Evolutionary conservation across 768 basidiomycete genomes (phyloP).

Genomic region (Russula earlei): DNA sequence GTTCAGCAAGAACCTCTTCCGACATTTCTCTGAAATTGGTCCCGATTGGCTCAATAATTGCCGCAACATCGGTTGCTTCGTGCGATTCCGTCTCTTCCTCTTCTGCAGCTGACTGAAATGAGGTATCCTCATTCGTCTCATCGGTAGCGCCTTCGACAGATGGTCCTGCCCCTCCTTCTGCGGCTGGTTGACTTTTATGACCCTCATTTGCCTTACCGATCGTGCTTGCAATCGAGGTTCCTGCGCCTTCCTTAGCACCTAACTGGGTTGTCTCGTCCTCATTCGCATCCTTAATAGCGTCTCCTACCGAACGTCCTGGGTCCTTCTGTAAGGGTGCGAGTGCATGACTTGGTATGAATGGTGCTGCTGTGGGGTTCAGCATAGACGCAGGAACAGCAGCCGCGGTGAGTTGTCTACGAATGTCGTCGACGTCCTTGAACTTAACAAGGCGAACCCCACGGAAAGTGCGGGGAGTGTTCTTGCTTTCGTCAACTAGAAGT

Average conservation of each 20-base stretch:
- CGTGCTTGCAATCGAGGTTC: too few relatives aligned
- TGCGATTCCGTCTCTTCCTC: neutral
- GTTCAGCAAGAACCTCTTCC: neutral
- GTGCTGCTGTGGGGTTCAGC: conserved; percentile 4
- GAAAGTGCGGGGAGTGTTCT: neutral
- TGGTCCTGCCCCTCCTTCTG: too few relatives aligned
- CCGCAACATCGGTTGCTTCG: neutral
- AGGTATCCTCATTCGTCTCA: too few relatives aligned
- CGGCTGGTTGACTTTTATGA: too few relatives aligned
- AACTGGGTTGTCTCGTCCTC: too few relatives aligned
- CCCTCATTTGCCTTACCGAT: too few relatives aligned
- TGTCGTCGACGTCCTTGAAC: conserved; percentile 5
- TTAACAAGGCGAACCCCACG: neutral
- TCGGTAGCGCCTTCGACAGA: too few relatives aligned
- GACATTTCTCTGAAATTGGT: neutral
- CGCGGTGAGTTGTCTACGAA: conserved; percentile 3
- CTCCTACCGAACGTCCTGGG: too few relatives aligned
- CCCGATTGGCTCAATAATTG: conserved; percentile 8
- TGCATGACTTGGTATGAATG: conserved; percentile 9
- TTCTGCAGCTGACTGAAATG: too few relatives aligned
- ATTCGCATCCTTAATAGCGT: too few relatives aligned
- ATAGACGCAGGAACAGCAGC: conserved; percentile 1
- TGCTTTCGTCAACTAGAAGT: neutral
- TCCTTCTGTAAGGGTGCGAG: too few relatives aligned
- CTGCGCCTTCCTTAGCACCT: too few relatives aligned